Percentiles rank a stretch among this genome's conserved stretches.
Conservation (phyloP, 1,284 basidiomycete species). For the Sporisorium graminicola region DNA sequence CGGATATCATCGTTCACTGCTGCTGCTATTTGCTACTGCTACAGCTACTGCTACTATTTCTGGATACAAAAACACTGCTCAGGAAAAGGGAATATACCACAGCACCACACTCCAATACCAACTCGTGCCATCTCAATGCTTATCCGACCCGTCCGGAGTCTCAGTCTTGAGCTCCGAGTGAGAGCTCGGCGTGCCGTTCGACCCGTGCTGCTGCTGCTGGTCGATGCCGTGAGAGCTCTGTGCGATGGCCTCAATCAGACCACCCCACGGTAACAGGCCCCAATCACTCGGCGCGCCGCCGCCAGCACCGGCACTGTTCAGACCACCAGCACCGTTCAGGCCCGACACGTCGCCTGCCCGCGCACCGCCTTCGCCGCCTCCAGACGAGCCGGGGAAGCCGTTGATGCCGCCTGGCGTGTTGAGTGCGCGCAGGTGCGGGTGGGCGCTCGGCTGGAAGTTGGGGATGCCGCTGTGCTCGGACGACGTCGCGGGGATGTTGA, state of each 20-base stretch:
- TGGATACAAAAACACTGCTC: background rate
- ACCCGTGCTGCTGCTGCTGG: conserved; percentile 25
- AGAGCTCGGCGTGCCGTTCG: conserved; percentile 30
- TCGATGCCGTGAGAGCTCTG: conserved; percentile 52
- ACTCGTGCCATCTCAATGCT: conserved; percentile 12
- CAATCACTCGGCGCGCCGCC: conserved; percentile 31
- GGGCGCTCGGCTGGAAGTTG: conserved; percentile 43
- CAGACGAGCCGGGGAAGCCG: conserved; percentile 15
- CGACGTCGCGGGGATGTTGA: conserved; percentile 44
- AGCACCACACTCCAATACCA: background rate
- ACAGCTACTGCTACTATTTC: conserved; percentile 3
- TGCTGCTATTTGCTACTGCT: conserved; percentile 3
- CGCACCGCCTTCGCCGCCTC: background rate
- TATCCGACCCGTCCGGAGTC: conserved; percentile 40
- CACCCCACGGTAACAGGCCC: conserved; percentile 58
- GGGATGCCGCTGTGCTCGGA: conserved; percentile 38
- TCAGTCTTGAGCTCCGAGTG: conserved; percentile 35
- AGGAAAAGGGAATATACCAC: background rate
- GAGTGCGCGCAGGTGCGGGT: conserved; percentile 47
- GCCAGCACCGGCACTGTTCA: background rate
- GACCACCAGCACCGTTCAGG: conserved; percentile 3
- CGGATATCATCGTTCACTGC: background rate
- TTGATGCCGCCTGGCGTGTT: conserved; percentile 28
- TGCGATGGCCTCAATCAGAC: conserved; percentile 59
- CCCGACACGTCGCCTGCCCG: conserved; percentile 3